Evolutionary conservation across 1,284 basidiomycete genomes (phyloP), one percentile per base, ranked within the genome.

Genomic region (Ganoderma meredithae): DNA sequence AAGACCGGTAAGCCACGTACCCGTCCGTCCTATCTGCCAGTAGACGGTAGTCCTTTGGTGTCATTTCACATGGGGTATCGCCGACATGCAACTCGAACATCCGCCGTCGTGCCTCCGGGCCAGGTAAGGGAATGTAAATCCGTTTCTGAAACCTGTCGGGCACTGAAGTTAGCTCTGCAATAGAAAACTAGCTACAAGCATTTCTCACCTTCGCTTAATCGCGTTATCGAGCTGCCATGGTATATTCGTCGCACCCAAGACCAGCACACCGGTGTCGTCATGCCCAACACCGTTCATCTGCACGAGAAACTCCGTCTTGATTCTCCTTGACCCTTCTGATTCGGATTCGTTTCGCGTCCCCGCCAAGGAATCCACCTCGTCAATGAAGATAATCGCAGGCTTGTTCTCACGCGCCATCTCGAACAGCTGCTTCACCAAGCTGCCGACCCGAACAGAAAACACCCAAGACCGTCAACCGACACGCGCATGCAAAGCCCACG

Each of bases 261-360:
- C 96, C n/a, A 99, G 87, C 0, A 99, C 95, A 13, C 98, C 98
- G 0, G 94, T 95, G 79, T 98, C 96, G 74, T 99, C 97, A 77
- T 99, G 96, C 0, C 98, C 97, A 2, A 99, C 98, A 64, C 97
- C 97, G 74, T 99, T 97, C 95, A 99, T 99, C 80, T 98, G 95
- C 39, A 96, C 95, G 63, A 99, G 83, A 77, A 99, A 98, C 82
- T 99, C 97, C 1, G 97, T 99, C 87, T 99, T 99, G 82, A 99
- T 99, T 53, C 98, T 88, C 72, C 97, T 84, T 33, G 94, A 95
- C 3, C 97, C 97, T 78, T 99, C 97, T 1, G 95, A 96, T 81
- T 99, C 97, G 39, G 95, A 95, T 79, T 99, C 97, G 70, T 95
- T 96, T 78, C 97, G 89, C 31, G 96, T 95, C 1, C 98, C 96